Evolutionary conservation across 805 yeast species (phyloP), one percentile per base, ranked within the genome.

Genomic region (Tanozyma kutaoensis): DNA sequence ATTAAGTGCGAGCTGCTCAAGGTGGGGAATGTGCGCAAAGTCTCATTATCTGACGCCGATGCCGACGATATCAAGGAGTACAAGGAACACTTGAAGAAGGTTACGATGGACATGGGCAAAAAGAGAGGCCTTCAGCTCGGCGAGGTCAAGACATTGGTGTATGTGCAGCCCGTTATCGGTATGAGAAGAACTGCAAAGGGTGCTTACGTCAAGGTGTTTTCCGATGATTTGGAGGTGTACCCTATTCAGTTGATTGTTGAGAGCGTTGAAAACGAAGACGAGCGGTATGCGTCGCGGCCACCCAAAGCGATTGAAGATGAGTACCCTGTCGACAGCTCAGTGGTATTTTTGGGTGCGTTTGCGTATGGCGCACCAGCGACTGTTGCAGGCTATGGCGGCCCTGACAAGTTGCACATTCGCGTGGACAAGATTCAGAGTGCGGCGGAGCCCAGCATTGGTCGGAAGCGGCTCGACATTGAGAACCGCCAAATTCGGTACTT

Each of bases 191-290:
- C 64, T 23, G 41, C 53, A 2, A 49, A 52, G 16, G 98, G 99
- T 34, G 84, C 94, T 0, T 73, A 68, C 37, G 69, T 71, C 14
- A 88, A 91, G 52, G 74, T 84, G 1, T 85, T 63, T 40, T 58
- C 72, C 2, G 55, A 50, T 5, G 55, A 58, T 3, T 54, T 66
- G 12, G 76, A 68, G 33, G 52, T 55, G 6, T 75, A 66, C 40
- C 95, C 98, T n/a, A 51, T 78, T 24, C 93, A 85, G 49, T 52
- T 84, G 20, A 62, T 85, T 39, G 93, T 91, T 10, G 80, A 79
- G 29, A 61, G 64, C 16, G 85, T 91, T 15, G 54, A 56, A 14
- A 71, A 82, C 45, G 69, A 70, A 37, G 99, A 91, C 48, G 60
- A 55, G 37, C 67, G 99, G 46, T 82, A 58, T 45, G 52, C 55